These are phyloP conservation scores for Raphanus raphanistrum DNA, from an alignment of 345 rosid genomes.

Conservation along the genomic window DNA sequence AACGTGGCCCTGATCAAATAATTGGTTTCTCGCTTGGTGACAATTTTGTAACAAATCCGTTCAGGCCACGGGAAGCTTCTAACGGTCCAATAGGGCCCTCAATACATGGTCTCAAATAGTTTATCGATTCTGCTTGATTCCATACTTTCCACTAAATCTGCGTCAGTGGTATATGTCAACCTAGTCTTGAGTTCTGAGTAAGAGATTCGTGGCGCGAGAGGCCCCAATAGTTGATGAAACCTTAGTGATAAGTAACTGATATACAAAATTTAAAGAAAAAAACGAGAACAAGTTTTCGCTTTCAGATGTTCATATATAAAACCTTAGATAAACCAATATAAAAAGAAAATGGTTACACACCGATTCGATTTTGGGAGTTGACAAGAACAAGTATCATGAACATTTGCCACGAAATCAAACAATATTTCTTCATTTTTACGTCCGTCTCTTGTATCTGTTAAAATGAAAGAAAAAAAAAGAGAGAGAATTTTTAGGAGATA, in stretches of 20 bases:
- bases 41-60: neutral
- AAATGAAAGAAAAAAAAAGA: neutral
- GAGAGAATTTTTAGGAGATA: neutral
- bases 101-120: neutral
- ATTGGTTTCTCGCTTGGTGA: neutral
- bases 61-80: neutral
- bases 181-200: neutral
- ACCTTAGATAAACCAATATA: neutral
- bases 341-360: neutral
- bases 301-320: neutral
- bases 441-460: neutral
- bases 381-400: neutral
- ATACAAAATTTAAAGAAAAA: neutral
- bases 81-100: neutral
- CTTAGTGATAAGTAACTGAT: neutral
- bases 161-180: neutral
- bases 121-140: neutral
- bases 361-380: neutral
- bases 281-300: neutral
- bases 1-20: neutral
- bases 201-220: neutral
- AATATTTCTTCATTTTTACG: neutral
- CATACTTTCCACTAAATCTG: neutral
- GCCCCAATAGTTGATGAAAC: neutral
- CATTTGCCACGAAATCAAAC: neutral